Conservation (phyloP, 371 early-diverging fungal species). For the Lichtheimia hyalospora region DNA sequence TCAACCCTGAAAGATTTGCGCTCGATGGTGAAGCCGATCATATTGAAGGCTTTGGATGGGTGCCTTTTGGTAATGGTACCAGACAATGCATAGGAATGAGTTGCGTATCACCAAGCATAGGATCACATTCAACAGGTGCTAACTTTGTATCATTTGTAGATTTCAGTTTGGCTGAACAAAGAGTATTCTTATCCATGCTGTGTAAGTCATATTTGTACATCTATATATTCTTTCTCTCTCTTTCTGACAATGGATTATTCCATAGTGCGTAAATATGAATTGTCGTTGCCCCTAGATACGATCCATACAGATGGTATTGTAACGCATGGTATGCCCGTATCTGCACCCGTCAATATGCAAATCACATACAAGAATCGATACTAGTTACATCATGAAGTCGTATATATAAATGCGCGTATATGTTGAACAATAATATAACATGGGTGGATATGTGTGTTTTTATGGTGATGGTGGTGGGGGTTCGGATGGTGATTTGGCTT, state of each 20-base stretch:
- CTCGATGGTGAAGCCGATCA: constrained; percentile 19
- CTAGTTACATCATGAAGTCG: too few species aligned
- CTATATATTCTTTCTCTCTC: not conserved
- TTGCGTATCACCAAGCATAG: too few species aligned
- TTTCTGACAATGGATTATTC: not conserved
- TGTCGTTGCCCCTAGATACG: constrained; percentile 23
- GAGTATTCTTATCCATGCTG: constrained; percentile 52
- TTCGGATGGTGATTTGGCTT: constrained; percentile 9
- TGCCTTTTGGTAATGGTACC: constrained; percentile 54
- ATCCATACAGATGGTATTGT: constrained; percentile 21
- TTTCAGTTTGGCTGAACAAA: constrained; percentile 57
- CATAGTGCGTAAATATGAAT: constrained; percentile 31
- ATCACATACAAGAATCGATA: too few species aligned
- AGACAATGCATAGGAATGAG: constrained; percentile 59
- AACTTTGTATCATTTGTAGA: constrained; percentile 3
- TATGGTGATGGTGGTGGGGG: constrained; percentile 15
- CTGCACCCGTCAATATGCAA: too few species aligned
- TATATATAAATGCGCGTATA: too few species aligned
- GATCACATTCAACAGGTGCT: too few species aligned
- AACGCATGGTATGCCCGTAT: not conserved
- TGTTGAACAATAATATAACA: too few species aligned
- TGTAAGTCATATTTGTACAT: constrained; percentile 20
- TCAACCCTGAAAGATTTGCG: constrained; percentile 24
- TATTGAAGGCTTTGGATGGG: constrained; percentile 27
- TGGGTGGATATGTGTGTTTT: too few species aligned